Base-by-base conservation (phyloP, 495 filamentous ascomycete genomes). In the Penicillium fimorum region DNA sequence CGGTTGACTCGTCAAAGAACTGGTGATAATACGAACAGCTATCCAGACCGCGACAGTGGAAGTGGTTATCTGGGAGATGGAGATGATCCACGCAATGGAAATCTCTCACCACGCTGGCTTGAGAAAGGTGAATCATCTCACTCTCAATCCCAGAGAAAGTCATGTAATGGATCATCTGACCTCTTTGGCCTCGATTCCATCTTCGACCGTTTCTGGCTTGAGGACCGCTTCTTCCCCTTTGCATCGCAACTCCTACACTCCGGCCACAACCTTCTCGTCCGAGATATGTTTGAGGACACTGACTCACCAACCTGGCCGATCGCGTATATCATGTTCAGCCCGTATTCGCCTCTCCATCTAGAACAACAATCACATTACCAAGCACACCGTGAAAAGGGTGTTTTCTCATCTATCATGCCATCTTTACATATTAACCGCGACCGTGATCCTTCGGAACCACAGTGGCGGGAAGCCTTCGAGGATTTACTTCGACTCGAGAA, bases 401-500 rank as follows among this genome's bases (percentile, higher is more conserved):
- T 75, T 8, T 69, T 76, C 37, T 71, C 70, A 24, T 76, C 74
- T 12, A 53, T 76, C 35, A 66, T 76, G 63, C 70, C 72, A 0
- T 69, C 74, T 29, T 51, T 72, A 20, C 65, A 64, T 38, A 43
- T 58, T 6, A 56, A 59, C 11, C 60, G 66, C 1, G 71, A 73
- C 11, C 61, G 51, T 33, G 70, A 75, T 20, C 59, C 67, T 4
- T 58, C 56, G 5, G 70, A 76, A 50, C 72, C 74, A 5, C 75
- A 68, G 30, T 84, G 80, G 80, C 72, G 79, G 15, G 73, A 77
- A 47, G 82, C 82, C 0, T 83, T 83, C 53, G 81, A 83, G 57
- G 82, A 84, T 64, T 69, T 84, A 10, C 50, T 84, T 10, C 67
- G 70, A 24, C 66, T 82, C 2, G 69, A 79, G 35, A 79, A 77